A percentile compares a stretch with the other conserved stretches of the same genome.
These are phyloP conservation scores for Eucalyptus curtisii DNA, from an alignment of 345 rosid species.

Conservation along the genomic window DNA sequence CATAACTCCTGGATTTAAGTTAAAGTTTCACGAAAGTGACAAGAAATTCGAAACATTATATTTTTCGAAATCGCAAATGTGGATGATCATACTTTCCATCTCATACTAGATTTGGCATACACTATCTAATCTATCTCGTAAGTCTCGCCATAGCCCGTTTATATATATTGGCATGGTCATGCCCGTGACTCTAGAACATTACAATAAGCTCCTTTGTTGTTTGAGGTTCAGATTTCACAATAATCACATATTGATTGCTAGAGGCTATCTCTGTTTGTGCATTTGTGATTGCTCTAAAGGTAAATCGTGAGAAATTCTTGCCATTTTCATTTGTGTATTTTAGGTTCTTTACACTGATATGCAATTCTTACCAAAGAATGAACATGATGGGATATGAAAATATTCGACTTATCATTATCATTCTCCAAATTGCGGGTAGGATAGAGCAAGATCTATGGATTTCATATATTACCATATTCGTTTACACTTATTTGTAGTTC, in stretches of 20 bases:
- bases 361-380: neutral
- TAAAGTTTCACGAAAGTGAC: neutral
- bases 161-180: neutral
- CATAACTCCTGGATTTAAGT: neutral
- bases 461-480: neutral
- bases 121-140: neutral
- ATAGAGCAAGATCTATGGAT: no score
- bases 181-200: neutral
- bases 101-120: neutral
- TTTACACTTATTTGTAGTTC: neutral
- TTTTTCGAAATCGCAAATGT: neutral
- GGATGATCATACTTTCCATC: neutral
- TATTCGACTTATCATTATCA: neutral
- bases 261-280: neutral
- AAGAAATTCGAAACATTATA: neutral
- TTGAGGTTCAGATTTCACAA: neutral
- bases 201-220: neutral
- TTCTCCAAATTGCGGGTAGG: neutral
- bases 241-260: neutral
- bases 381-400: neutral
- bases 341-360: accelerated
- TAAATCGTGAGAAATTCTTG: neutral
- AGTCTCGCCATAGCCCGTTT: neutral
- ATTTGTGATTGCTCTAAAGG: neutral
- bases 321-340: neutral